phyloP scores from a whole-genome alignment of 495 filamentous ascomycete species.

The Emericellopsis terricola region DNA sequence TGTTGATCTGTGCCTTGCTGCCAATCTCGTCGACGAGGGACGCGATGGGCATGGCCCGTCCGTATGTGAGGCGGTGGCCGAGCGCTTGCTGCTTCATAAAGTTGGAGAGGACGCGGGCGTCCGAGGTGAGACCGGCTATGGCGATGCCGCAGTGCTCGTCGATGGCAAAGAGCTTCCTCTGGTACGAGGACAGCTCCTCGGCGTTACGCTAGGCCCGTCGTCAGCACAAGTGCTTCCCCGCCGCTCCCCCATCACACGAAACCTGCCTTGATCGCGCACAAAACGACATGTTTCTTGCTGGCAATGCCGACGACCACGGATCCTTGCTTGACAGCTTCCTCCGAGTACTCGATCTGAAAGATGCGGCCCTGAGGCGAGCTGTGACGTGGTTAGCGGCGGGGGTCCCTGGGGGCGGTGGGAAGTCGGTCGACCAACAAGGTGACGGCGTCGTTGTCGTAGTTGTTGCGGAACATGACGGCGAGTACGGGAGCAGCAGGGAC shows the following conservation, averaged over 20 bases:
- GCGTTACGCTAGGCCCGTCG: slow-evolving; percentile 72
- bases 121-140: slow-evolving; percentile 91
- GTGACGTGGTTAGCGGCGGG: no score
- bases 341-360: slow-evolving; percentile 98
- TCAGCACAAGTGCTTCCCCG: no score
- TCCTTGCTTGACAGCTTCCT: slow-evolving; percentile 96
- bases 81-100: slow-evolving; percentile 99
- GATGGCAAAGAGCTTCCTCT: slow-evolving; percentile 96
- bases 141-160: slow-evolving; percentile 91
- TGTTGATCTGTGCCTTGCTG: slow-evolving; percentile 93
- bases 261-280: slow-evolving; percentile 87
- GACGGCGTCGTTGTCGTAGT: slow-evolving; percentile 99
- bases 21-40: slow-evolving; percentile 79
- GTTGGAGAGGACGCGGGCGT: slow-evolving; percentile 97
- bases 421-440: slow-evolving; percentile 56
- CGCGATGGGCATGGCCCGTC: slow-evolving; percentile 74
- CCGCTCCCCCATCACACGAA: no score
- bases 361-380: slow-evolving; percentile 98
- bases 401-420: not conserved
- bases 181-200: slow-evolving; percentile 98
- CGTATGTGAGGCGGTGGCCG: slow-evolving; percentile 86
- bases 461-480: slow-evolving; percentile 88
- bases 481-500: no score
- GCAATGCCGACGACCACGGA: slow-evolving; percentile 93
- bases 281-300: slow-evolving; percentile 93